Conservation (phyloP, 495 filamentous ascomycete genomes). For the Podospora comata region DNA sequence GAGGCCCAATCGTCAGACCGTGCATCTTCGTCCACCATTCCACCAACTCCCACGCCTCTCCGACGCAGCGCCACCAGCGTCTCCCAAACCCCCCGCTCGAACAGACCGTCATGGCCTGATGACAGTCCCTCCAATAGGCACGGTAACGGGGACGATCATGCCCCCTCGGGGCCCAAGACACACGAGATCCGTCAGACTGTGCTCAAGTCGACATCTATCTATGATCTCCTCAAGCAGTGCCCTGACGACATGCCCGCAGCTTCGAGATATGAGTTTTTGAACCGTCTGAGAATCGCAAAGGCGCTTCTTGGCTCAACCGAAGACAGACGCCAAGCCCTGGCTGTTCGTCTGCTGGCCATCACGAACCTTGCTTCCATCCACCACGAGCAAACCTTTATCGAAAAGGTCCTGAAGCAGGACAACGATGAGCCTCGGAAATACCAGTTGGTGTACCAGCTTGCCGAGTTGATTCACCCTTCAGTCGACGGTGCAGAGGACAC, state of each 20-base stretch:
- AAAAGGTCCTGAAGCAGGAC: constrained; percentile 83
- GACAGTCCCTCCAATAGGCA: constrained; percentile 41
- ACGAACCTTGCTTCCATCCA: constrained; percentile 91
- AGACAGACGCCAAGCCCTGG: constrained; percentile 70
- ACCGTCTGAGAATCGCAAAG: constrained; percentile 75
- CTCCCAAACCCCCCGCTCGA: constrained; percentile 38
- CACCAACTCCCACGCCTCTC: constrained; percentile 46
- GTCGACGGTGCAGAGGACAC: constrained; percentile 62
- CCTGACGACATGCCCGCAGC: constrained; percentile 66
- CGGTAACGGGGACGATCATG: constrained; percentile 52
- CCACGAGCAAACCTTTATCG: constrained; percentile 70
- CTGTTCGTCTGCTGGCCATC: constrained; percentile 79
- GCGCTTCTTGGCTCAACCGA: constrained; percentile 63
- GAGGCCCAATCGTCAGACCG: constrained; percentile 15
- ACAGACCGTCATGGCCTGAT: constrained; percentile 28
- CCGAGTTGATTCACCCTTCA: constrained; percentile 77
- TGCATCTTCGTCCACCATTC: constrained; percentile 23
- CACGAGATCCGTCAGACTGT: constrained; percentile 67
- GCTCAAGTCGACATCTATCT: constrained; percentile 57
- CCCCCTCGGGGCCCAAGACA: constrained; percentile 49
- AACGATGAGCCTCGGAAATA: constrained; percentile 85
- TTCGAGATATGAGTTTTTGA: constrained; percentile 79
- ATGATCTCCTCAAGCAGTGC: constrained; percentile 63
- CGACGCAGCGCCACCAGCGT: constrained; percentile 45
- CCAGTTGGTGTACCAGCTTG: constrained; percentile 88